Percentiles rank a stretch among this genome's conserved stretches.
Conservation (phyloP, 1,284 basidiomycete genomes). For the Tetrapyrgos nigripes region DNA sequence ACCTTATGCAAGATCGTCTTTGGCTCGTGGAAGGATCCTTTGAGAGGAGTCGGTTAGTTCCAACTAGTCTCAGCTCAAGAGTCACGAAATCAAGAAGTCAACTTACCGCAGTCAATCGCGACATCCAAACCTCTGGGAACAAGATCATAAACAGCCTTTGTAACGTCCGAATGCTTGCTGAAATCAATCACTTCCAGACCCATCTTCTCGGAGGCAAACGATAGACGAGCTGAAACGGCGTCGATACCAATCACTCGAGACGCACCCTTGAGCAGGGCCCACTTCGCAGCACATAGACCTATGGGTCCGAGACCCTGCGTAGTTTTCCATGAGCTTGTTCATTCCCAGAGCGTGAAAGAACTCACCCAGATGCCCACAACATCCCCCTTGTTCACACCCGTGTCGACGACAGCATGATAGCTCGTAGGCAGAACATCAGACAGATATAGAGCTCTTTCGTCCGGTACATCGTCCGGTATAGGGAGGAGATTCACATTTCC, state of each 20-base stretch:
- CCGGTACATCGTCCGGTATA: constrained; percentile 68
- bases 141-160: constrained; percentile 65
- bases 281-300: constrained; percentile 65
- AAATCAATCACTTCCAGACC: constrained; percentile 74
- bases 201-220: constrained; percentile 59
- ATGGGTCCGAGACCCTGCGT: constrained; percentile 65
- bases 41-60: background rate
- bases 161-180: constrained; percentile 59
- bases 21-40: constrained; percentile 75
- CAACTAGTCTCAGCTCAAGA: background rate
- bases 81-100: constrained; percentile 22
- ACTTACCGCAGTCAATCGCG: constrained; percentile 56
- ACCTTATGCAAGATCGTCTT: constrained; percentile 70
- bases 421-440: constrained; percentile 77
- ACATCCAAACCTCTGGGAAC: constrained; percentile 72
- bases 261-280: constrained; percentile 74
- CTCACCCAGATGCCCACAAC: constrained; percentile 71
- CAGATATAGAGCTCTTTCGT: constrained; percentile 70
- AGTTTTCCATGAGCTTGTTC: background rate
- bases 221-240: constrained; percentile 64
- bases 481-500: constrained; percentile 76
- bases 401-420: constrained; percentile 78
- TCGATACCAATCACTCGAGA: constrained; percentile 79
- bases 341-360: constrained; percentile 1
- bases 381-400: constrained; percentile 70